Percentiles rank a stretch among this genome's conserved stretches.
Evolutionary conservation across 768 basidiomycete species (phyloP).

Genomic region (Russula vinacea): DNA sequence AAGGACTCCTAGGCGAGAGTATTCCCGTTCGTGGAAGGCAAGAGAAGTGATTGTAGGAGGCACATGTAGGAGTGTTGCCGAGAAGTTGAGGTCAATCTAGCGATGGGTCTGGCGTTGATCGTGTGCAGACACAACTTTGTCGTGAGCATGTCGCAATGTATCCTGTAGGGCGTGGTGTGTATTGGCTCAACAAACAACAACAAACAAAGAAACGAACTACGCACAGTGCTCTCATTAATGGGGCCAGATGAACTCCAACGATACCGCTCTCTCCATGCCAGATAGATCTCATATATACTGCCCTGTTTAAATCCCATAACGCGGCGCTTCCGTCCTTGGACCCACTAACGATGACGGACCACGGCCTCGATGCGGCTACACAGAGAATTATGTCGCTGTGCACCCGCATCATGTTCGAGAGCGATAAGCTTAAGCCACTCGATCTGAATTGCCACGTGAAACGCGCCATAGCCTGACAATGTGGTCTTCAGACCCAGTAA

Average conservation of each 20-base stretch:
- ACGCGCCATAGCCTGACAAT: slow-evolving; percentile 83
- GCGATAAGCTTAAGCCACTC: slow-evolving; percentile 33
- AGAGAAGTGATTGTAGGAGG: slow-evolving; percentile 63
- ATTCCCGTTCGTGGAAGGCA: slow-evolving; percentile 88
- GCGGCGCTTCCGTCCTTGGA: slow-evolving; percentile 83
- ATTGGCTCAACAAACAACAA: slow-evolving; percentile 20
- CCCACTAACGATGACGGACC: slow-evolving; percentile 82
- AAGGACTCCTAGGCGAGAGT: slow-evolving; percentile 70
- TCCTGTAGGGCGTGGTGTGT: slow-evolving; percentile 44
- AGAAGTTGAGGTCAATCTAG: slow-evolving; percentile 58
- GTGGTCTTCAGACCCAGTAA: slow-evolving; percentile 78
- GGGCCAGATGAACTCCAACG: slow-evolving; percentile 60
- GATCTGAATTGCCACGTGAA: slow-evolving; percentile 33
- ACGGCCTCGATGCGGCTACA: slow-evolving; percentile 70
- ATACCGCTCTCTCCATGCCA: slow-evolving; percentile 51
- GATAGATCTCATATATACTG: slow-evolving; percentile 75
- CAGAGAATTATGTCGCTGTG: slow-evolving; percentile 68
- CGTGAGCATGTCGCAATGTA: slow-evolving; percentile 82
- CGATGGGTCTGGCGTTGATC: slow-evolving; percentile 79
- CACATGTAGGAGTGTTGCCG: slow-evolving; percentile 45
- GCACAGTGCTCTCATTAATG: slow-evolving; percentile 83
- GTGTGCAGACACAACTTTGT: slow-evolving; percentile 73
- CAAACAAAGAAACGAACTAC: slow-evolving; percentile 33
- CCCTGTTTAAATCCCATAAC: slow-evolving; percentile 86
- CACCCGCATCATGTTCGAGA: slow-evolving; percentile 76